Percentiles rank a stretch among this genome's conserved stretches.
phyloP scores from a whole-genome alignment of 257 asterid genomes.

The Ilex asprella region DNA sequence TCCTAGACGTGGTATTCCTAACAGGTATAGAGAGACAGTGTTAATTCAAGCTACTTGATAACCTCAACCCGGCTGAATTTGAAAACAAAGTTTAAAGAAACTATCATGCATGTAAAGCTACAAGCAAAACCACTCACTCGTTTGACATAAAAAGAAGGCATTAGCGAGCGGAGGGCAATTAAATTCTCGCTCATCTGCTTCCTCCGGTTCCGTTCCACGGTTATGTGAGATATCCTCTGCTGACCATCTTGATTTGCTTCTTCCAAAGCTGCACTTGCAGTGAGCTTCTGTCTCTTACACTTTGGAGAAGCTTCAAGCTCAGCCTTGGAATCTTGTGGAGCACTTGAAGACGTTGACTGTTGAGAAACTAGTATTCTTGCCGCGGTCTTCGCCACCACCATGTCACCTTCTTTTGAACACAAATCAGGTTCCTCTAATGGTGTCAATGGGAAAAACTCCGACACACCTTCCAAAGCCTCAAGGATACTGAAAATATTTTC shows the following conservation, averaged over 20 bases:
- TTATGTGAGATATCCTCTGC: slow-evolving; percentile 44
- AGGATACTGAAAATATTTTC: slow-evolving; percentile 75
- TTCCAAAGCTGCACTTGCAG: background rate
- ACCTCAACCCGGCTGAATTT: background rate
- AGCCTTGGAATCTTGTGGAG: slow-evolving; percentile 32
- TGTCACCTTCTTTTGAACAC: slow-evolving; percentile 15
- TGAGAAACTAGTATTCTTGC: slow-evolving; percentile 35
- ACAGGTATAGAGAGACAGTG: background rate
- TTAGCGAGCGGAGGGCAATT: slow-evolving; percentile 58
- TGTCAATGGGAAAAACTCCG: slow-evolving; percentile 11
- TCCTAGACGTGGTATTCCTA: background rate
- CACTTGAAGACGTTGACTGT: slow-evolving; percentile 7
- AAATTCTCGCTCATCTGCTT: slow-evolving; percentile 86
- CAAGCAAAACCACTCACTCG: slow-evolving; percentile 30
- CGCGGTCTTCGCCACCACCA: background rate
- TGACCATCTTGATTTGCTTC: slow-evolving; percentile 27
- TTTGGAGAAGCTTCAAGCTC: slow-evolving; percentile 26
- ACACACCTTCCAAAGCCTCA: slow-evolving; percentile 49
- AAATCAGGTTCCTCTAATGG: background rate
- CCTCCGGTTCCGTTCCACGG: slow-evolving; percentile 73
- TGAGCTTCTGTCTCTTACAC: slow-evolving; percentile 47
- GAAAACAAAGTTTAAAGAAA: background rate
- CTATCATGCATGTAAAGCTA: too few relatives aligned
- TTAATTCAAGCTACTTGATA: too few relatives aligned
- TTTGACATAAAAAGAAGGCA: slow-evolving; percentile 82